Conservation (phyloP, 192 early-diverging fungal genomes). For the Backusella mclennaniae region DNA sequence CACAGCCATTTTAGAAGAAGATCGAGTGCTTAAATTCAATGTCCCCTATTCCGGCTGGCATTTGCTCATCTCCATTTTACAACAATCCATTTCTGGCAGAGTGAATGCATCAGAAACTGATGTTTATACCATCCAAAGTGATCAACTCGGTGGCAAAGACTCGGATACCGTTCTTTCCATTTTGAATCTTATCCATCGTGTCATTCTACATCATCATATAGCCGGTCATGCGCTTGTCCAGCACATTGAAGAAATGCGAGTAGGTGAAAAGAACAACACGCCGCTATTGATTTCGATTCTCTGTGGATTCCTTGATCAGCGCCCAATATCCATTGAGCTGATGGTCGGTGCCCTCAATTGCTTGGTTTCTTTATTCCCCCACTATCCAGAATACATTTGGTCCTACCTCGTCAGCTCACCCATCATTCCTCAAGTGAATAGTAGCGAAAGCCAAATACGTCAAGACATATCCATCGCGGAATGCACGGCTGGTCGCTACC, state of each 20-base stretch:
- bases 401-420: constrained; percentile 13
- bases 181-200: constrained; percentile 19
- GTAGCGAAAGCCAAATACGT: neutral
- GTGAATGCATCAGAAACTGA: neutral
- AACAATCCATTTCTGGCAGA: neutral
- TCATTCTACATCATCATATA: neutral
- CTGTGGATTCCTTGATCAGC: constrained; percentile 9
- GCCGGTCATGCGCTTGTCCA: constrained; percentile 3
- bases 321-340: neutral
- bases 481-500: constrained; percentile 17
- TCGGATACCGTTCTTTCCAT: constrained; percentile 10
- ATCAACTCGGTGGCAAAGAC: constrained; percentile 4
- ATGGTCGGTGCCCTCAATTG: constrained; percentile 21
- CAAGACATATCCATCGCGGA: constrained; percentile 19
- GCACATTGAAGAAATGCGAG: constrained; percentile 15
- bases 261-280: neutral
- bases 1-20: neutral
- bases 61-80: constrained; percentile 12
- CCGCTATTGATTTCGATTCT: constrained; percentile 1
- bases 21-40: constrained; percentile 10
- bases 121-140: constrained; percentile 3
- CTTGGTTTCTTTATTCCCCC: constrained; percentile 18
- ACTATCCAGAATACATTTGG: constrained; percentile 23
- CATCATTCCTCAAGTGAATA: constrained; percentile 17
- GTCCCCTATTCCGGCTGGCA: constrained; percentile 29